Base-by-base conservation (phyloP, 2,329 filamentous ascomycete genomes). In the Phialemoniopsis sp. region DNA sequence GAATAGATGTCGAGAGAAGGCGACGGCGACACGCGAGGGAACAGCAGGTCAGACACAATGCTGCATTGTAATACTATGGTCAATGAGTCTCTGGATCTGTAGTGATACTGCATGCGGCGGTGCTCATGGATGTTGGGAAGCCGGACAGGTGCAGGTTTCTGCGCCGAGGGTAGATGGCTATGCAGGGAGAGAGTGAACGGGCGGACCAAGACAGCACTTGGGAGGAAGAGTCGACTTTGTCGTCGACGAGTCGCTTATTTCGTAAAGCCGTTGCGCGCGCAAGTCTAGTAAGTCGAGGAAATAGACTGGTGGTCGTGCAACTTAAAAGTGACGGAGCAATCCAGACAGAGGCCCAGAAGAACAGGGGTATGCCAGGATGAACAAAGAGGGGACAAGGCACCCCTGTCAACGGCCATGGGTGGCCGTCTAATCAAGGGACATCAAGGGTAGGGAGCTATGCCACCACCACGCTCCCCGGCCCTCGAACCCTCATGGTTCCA, bases 41-140 rank as follows among this genome's bases (percentile, higher is more conserved):
- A 55, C 50, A 53, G 58, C 46, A 47, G 49, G 70, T 73, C 57
- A 61, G 66, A 74, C 71, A 65, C 66, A 67, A 67, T 67, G 66
- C 63, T 68, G 67, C 66, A 67, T 62, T 57, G 69, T 70, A 63
- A 67, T 67, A 73, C 68, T 67, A 54, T 26, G 60, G 56, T 64
- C 56, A 65, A 62, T 61, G 62, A 59, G 64, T 59, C 60, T 63
- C 21, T 63, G 60, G 58, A 58, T 56, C 55, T 58, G 56, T 56
- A 60, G 70, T 73, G 55, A 63, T 65, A 75, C 71, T 56, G 57
- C 64, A 70, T 70, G 62, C 64, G 62, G 66, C 62, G 63, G 60
- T 68, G 65, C 53, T 63, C 62, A 61, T 64, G 57, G 58, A 58
- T 62, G 59, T 64, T 60, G 61, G 60, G 59, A 58, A 56, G 62